Base-by-base conservation (phyloP, 192 early-diverging fungal genomes). In the Helicostylum pulchrum region DNA sequence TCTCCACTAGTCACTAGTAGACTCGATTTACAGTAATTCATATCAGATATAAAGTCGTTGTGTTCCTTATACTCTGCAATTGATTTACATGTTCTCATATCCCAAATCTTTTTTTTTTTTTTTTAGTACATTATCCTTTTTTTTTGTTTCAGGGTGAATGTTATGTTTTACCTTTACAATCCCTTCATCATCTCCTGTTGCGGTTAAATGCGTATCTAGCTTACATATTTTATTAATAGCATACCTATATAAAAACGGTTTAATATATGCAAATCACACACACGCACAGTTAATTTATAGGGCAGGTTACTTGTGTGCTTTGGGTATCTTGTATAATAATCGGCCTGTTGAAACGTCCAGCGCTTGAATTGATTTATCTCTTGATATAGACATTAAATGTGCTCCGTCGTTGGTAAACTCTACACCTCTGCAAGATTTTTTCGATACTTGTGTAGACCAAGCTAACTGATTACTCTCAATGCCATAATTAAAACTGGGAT, bases 161-260 rank as follows among this genome's bases (percentile, higher is more conserved):
- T n/a, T n/a, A n/a, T n/a, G n/a, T n/a, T n/a, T n/a, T 71, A 89
- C 87, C 79, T 93, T 94, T 46, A 99, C 87, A 30, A 80, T 73
- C 5, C 97, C 97, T 2, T 75, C 82, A 74, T 99, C 97, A 64
- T 98, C 97, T 9, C 96, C 97, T 1, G 97, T 93, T 0, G 93
- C 93, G 7, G 97, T 50, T 4, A 90, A 77, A 59, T 84, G 78
- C 64, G 88, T 83, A 61, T 82, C 86, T 44, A 99, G 64, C 12
- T 81, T 69, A 15, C 74, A 71, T 51, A 99, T 65, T 17, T 83
- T 61, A 77, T 98, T 96, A 60, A 98, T 83, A 3, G 96, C 83
- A 8, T 89, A 60, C 32, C 71, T 73, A 34, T 14, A 7, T 31
- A 15, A 11, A 50, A 60, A 34, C 10, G 0, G 53, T 0, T 53